phyloP scores from a whole-genome alignment of 2,329 filamentous ascomycete species.

The Parastagonospora nodorum region DNA sequence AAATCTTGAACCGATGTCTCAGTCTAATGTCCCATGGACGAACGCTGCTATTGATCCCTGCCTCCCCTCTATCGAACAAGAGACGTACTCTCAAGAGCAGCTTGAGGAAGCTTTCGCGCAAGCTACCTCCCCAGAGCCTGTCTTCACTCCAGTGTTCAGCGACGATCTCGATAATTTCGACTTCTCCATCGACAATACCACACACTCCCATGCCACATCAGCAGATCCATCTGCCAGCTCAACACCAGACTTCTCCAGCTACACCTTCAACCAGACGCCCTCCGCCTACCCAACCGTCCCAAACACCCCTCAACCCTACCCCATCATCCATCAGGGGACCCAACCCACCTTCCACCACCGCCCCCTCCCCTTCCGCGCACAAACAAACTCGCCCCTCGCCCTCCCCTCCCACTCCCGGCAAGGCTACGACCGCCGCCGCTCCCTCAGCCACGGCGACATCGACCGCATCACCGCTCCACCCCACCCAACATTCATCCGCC shows the following conservation, averaged over 20 bases:
- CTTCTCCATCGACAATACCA: constrained; percentile 3
- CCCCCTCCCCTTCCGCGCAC: constrained; percentile 8
- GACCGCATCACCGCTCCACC: constrained; percentile 11
- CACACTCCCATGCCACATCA: constrained; percentile 1
- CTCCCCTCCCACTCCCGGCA: constrained; percentile 5
- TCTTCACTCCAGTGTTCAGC: constrained; percentile 9
- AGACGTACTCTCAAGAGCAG: constrained; percentile 12
- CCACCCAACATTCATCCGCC: constrained; percentile 31
- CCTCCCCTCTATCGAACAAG: constrained; percentile 3
- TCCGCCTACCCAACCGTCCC: constrained; percentile 6
- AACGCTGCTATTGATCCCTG: not conserved
- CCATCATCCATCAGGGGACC: constrained; percentile 17
- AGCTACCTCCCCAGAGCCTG: not conserved
- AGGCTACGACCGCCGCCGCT: constrained; percentile 30
- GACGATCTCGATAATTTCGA: constrained; percentile 12
- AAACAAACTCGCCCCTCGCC: constrained; percentile 6
- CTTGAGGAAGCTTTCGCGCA: constrained; percentile 16
- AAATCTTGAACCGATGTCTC: constrained; percentile 23
- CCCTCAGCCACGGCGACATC: constrained; percentile 31
- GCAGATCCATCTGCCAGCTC: constrained; percentile 9
- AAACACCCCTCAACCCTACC: constrained; percentile 22
- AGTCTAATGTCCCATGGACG: constrained; percentile 2
- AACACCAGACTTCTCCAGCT: constrained; percentile 16
- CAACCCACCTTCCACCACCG: constrained; percentile 4
- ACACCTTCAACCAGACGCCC: constrained; percentile 11